A percentile compares a stretch with the other conserved stretches of the same genome.
phyloP scores from a whole-genome alignment of 768 basidiomycete genomes.

The Hemileccinum impolitum region DNA sequence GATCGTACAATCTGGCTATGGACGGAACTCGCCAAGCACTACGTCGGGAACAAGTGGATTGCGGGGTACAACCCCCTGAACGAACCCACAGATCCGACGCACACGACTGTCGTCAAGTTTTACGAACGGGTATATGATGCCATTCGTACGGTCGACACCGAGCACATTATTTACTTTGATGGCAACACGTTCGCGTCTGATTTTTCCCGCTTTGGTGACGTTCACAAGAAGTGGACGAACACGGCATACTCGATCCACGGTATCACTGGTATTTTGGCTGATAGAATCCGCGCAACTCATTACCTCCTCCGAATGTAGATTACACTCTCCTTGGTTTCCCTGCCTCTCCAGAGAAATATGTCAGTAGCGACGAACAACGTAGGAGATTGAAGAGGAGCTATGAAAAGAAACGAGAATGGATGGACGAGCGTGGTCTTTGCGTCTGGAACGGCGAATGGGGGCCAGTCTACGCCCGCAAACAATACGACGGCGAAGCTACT shows the following conservation, averaged over 20 bases:
- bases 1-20: conserved; percentile 77
- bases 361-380: conserved; percentile 49
- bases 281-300: neutral
- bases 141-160: conserved; percentile 65
- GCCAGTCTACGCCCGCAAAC: conserved; percentile 69
- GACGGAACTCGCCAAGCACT: conserved; percentile 71
- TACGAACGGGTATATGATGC: conserved; percentile 67
- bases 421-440: conserved; percentile 61
- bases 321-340: conserved; percentile 65
- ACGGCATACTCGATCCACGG: conserved; percentile 79
- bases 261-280: neutral
- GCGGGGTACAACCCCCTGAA: conserved; percentile 87
- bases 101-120: conserved; percentile 60
- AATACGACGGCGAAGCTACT: conserved; percentile 55
- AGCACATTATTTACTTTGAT: conserved; percentile 78
- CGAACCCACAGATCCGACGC: conserved; percentile 71
- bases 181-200: conserved; percentile 83
- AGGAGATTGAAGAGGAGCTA: conserved; percentile 53
- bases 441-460: conserved; percentile 87
- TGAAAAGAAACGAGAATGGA: conserved; percentile 74
- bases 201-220: conserved; percentile 68
- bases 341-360: conserved; percentile 50
- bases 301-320: conserved; percentile 14
- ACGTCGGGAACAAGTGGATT: conserved; percentile 76
- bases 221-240: conserved; percentile 61